Evolutionary conservation across 176 grass and related monocot species (phyloP).

Genomic region (Echinochloa phyllopogon): DNA sequence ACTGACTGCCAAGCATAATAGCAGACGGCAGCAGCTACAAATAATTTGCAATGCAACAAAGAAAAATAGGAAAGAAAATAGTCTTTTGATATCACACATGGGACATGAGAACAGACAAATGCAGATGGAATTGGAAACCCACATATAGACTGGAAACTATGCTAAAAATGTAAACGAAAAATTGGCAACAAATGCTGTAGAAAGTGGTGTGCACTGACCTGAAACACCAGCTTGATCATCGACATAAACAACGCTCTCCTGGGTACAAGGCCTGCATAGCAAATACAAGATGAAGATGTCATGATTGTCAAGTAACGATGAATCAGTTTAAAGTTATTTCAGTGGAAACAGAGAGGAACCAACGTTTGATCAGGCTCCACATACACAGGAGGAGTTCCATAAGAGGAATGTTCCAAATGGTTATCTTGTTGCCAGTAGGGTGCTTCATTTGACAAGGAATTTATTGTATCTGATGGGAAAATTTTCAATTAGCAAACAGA

Average conservation of each 20-base stretch:
- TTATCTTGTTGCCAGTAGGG: slow-evolving; percentile 30
- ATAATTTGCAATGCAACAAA: not conserved
- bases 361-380: slow-evolving; percentile 49
- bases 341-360: slow-evolving; percentile 22
- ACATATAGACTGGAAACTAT: slow-evolving; percentile 20
- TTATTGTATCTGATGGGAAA: slow-evolving; percentile 38
- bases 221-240: slow-evolving; percentile 43
- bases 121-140: not conserved
- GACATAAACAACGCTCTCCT: slow-evolving; percentile 42
- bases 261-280: slow-evolving; percentile 39
- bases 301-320: slow-evolving; percentile 2
- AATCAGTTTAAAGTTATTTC: not conserved
- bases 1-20: not conserved
- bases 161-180: not conserved
- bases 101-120: not conserved
- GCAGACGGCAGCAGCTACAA: slow-evolving; percentile 8
- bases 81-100: not conserved
- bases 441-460: slow-evolving; percentile 40
- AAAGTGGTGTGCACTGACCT: slow-evolving; percentile 44
- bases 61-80: not conserved
- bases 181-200: not conserved
- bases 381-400: slow-evolving; percentile 32
- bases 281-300: slow-evolving; percentile 25
- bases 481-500: slow-evolving; percentile 41
- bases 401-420: slow-evolving; percentile 34